Conservation (phyloP, 106 monocot species). For the Acorus gramineus region DNA sequence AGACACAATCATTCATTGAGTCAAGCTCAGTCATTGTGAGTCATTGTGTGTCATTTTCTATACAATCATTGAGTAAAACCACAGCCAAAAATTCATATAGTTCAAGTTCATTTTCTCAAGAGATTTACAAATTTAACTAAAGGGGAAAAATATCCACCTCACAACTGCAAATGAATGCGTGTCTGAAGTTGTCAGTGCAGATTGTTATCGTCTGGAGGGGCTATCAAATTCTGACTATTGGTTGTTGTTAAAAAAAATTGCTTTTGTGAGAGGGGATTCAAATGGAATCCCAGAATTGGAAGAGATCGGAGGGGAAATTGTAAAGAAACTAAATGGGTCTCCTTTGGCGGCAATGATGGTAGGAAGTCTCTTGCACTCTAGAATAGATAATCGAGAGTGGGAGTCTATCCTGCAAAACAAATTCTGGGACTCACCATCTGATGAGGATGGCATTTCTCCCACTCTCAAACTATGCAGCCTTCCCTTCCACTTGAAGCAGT, state of each 20-base stretch:
- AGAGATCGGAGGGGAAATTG: slow-evolving; percentile 26
- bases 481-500: slow-evolving; percentile 33
- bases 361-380: neutral
- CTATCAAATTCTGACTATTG: slow-evolving; percentile 30
- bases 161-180: slow-evolving; percentile 23
- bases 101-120: too few relatives aligned
- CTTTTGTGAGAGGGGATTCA: slow-evolving; percentile 19
- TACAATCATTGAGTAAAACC: too few relatives aligned
- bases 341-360: neutral
- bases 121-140: too few relatives aligned
- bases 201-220: slow-evolving; percentile 12
- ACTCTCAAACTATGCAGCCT: slow-evolving; percentile 29
- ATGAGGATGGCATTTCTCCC: slow-evolving; percentile 19
- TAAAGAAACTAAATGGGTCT: slow-evolving; percentile 9
- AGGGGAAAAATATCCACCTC: too few relatives aligned
- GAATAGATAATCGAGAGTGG: neutral
- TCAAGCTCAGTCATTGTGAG: too few relatives aligned
- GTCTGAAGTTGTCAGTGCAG: slow-evolving; percentile 3
- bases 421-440: slow-evolving; percentile 8
- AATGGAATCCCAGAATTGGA: slow-evolving; percentile 15
- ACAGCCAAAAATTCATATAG: too few relatives aligned
- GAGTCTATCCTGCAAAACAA: slow-evolving; percentile 8
- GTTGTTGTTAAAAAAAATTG: slow-evolving; percentile 19
- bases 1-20: too few relatives aligned
- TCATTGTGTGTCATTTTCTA: too few relatives aligned